Base-by-base conservation (phyloP, 768 basidiomycete species). In the Basidioascus undulatus region DNA sequence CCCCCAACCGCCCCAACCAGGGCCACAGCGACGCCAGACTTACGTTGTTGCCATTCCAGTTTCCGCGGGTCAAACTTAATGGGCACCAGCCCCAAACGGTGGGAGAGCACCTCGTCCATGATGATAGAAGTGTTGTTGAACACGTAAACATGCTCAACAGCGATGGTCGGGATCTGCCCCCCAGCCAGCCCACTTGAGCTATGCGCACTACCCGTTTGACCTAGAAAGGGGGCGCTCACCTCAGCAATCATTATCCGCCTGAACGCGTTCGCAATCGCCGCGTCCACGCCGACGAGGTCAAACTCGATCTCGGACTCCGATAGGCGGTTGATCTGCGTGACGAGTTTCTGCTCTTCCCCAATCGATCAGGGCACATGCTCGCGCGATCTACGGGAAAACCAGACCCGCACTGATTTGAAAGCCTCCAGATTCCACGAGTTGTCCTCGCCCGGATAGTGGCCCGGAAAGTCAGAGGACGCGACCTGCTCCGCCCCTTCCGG, bases 101-200 rank as follows among this genome's bases (percentile, higher is more conserved):
- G 84, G 4, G 84, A 68, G 18, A 98, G 65, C 3, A 98, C 74
- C 57, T 98, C 92, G 57, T 96, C 89, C 32, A 73, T 80, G 40
- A 98, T 71, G 49, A 96, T 78, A 3, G 74, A 74, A 0, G 83
- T 96, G 61, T 98, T 98, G 60, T 89, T 75, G 72, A 76, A 94
- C 2, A 86, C 65, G 56, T 82, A 96, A 5, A 81, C 81, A 47
- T 76, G 65, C 54, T 96, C 92, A 39, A 94, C 75, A 32, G 77
- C 79, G 21, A 96, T 63, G 2, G 82, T 78, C 0, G 89, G 92
- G 0, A 94, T 79, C 84, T 87, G 51, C n/a, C 12, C 12, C 16
- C 13, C 15, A 8, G 6, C 2, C 20, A 10, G 32, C n/a, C 15
- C n/a, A 37, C 3, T 26, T 7, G n/a, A 15, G 31, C 32, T 32